Conservation (phyloP, 2,329 filamentous ascomycete genomes). For the Gnomoniopsis smithogilvyi region DNA sequence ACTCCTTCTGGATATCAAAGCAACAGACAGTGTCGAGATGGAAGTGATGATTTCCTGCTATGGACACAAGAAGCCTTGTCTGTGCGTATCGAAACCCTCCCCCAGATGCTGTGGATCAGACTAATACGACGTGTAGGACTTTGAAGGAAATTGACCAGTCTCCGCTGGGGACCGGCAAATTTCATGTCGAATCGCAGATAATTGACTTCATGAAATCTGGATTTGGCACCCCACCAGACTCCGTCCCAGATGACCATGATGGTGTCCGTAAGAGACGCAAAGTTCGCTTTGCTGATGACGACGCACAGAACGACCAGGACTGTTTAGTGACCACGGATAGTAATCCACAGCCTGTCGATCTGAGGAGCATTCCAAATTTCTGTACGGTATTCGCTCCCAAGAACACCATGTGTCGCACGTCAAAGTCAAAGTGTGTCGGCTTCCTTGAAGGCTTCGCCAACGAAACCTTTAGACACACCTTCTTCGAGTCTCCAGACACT, state of each 20-base stretch:
- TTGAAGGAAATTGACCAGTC: not conserved
- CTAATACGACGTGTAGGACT: not conserved
- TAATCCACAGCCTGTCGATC: not conserved
- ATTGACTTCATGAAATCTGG: not conserved
- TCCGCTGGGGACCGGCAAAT: not conserved
- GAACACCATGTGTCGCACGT: not conserved
- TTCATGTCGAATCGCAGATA: not conserved
- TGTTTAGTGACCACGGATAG: not conserved
- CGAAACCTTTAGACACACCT: slow-evolving; percentile 7
- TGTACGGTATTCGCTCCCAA: not conserved
- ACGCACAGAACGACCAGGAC: not conserved
- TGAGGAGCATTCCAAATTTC: not conserved
- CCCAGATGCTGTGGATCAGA: not conserved
- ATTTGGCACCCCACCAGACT: not conserved
- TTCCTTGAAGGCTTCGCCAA: slow-evolving; percentile 1
- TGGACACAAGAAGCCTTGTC: not conserved
- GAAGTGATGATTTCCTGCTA: slow-evolving; percentile 4
- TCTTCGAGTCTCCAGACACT: not conserved
- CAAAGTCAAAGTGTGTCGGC: slow-evolving; percentile 2
- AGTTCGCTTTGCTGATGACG: not conserved
- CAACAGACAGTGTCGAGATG: not conserved
- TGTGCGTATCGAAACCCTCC: not conserved
- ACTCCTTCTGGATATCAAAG: slow-evolving; percentile 1
- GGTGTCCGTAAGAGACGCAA: not conserved
- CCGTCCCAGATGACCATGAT: not conserved